Conservation (phyloP, 2,329 filamentous ascomycete genomes). For the Coniochaeta hoffmannii region DNA sequence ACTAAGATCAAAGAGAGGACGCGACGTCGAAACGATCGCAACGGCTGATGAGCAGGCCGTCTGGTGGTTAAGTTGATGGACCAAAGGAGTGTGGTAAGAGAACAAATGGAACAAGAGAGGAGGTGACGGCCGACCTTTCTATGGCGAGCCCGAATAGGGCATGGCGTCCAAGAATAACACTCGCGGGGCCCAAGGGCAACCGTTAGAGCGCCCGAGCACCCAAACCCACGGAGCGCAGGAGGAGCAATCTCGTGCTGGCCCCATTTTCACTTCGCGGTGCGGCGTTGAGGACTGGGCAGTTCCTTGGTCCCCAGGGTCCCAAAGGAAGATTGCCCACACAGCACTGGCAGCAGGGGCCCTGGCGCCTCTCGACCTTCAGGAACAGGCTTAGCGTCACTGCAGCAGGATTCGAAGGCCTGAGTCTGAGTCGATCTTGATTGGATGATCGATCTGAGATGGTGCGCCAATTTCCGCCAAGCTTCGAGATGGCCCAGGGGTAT, state of each 20-base stretch:
- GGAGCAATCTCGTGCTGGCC: neutral
- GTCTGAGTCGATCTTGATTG: neutral
- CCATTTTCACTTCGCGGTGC: neutral
- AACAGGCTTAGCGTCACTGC: slow-evolving; percentile 3
- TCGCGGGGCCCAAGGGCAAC: neutral
- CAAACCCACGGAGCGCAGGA: neutral
- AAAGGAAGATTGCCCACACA: neutral
- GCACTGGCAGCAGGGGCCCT: neutral
- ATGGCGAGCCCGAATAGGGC: neutral
- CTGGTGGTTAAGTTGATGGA: slow-evolving; percentile 15
- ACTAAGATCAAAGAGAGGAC: slow-evolving; percentile 22
- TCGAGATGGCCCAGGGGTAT: neutral
- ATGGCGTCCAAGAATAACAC: slow-evolving; percentile 2
- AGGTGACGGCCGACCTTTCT: neutral
- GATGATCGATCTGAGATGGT: too few relatives aligned
- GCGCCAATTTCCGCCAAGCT: too few relatives aligned
- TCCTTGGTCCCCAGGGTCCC: neutral
- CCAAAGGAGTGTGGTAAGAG: slow-evolving; percentile 8
- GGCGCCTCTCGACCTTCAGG: neutral
- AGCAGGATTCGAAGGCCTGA: neutral
- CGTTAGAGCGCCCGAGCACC: neutral
- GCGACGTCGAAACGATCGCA: slow-evolving; percentile 23
- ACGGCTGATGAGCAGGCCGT: slow-evolving; percentile 17
- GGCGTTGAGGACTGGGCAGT: neutral
- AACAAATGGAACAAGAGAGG: slow-evolving; percentile 3